Evolutionary conservation across 768 basidiomycete species (phyloP).

Genomic region (Postia placenta): DNA sequence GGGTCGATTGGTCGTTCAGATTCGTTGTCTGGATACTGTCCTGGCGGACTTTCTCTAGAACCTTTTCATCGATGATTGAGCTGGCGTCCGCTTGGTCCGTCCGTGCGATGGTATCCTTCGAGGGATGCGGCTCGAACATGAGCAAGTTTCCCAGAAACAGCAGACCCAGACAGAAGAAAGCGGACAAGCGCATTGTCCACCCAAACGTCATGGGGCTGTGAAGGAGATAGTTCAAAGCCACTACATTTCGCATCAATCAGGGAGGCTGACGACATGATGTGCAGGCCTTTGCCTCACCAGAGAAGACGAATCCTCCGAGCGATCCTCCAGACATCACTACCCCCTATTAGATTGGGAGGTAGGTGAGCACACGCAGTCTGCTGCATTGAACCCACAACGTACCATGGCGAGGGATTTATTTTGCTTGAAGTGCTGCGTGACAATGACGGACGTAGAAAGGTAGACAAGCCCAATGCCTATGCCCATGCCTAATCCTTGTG

Average conservation of each 20-base stretch:
- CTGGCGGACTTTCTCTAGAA: no score
- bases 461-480: slow-evolving; percentile 42
- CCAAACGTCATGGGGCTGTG: slow-evolving; percentile 29
- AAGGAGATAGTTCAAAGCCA: not conserved
- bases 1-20: no score
- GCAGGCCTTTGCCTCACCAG: not conserved
- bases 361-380: no score
- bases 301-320: not conserved
- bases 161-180: slow-evolving; percentile 30
- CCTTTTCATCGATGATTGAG: no score
- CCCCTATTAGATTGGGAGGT: not conserved
- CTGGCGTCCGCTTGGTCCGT: no score
- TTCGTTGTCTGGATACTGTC: not conserved
- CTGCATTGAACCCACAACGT: no score
- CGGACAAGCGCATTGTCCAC: slow-evolving; percentile 35
- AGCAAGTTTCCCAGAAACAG: slow-evolving; percentile 15
- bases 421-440: slow-evolving; percentile 1
- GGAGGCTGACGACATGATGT: not conserved
- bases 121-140: slow-evolving; percentile 12
- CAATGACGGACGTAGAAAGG: not conserved
- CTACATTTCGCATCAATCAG: not conserved
- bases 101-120: no score
- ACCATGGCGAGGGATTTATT: slow-evolving; percentile 1
- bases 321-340: not conserved
- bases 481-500: slow-evolving; percentile 52